These are phyloP conservation scores for Zygosaccharomyces pseudobailii DNA, from an alignment of 1,139 yeast genomes.

Conservation along the genomic window DNA sequence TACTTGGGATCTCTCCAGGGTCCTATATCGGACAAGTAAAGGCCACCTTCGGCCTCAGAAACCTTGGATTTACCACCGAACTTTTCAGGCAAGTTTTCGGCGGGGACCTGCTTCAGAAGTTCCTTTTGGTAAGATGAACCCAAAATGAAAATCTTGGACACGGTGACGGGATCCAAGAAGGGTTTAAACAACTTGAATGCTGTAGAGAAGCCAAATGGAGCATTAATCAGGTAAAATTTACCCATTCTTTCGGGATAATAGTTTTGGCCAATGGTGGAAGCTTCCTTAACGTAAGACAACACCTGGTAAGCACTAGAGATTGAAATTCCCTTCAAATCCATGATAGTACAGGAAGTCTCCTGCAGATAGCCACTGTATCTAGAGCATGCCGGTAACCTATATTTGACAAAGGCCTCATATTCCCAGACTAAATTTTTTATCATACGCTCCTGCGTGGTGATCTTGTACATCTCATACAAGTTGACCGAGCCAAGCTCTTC, in stretches of 20 bases:
- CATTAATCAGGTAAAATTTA: constrained; percentile 88
- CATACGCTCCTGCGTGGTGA: constrained; percentile 96
- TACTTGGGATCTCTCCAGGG: constrained; percentile 92
- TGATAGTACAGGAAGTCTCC: constrained; percentile 93
- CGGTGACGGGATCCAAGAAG: constrained; percentile 97
- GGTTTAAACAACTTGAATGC: constrained; percentile 90
- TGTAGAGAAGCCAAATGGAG: constrained; percentile 95
- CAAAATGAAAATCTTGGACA: constrained; percentile 84
- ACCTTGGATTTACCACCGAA: constrained; percentile 81
- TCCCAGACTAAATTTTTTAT: constrained; percentile 95
- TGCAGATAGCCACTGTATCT: constrained; percentile 72
- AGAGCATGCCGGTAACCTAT: constrained; percentile 91
- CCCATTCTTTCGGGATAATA: constrained; percentile 99
- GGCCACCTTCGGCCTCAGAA: constrained; percentile 64
- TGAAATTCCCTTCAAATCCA: constrained; percentile 93
- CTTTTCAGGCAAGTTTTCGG: constrained; percentile 83
- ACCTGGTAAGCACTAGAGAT: constrained; percentile 80
- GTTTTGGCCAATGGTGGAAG: constrained; percentile 91
- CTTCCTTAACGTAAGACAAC: constrained; percentile 82
- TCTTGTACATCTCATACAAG: constrained; percentile 83
- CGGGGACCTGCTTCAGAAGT: constrained; percentile 85
- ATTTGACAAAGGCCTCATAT: constrained; percentile 80
- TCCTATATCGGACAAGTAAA: constrained; percentile 85
- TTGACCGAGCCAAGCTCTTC: constrained; percentile 93
- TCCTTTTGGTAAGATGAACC: constrained; percentile 77